These are phyloP conservation scores for Niebla homalea DNA, from an alignment of 495 filamentous ascomycete genomes.

Conservation along the genomic window DNA sequence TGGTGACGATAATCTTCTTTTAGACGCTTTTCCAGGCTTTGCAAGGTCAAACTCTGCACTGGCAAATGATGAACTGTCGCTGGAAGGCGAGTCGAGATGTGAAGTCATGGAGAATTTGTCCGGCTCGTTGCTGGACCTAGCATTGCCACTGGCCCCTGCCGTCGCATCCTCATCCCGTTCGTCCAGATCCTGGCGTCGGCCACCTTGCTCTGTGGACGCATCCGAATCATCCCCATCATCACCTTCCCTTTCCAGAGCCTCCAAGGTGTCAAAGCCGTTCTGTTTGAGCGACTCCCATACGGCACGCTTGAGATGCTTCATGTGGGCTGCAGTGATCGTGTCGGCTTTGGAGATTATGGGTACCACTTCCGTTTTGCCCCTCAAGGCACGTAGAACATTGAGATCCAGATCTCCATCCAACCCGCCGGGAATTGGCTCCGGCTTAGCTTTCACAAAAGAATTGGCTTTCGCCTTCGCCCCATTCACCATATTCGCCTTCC, in stretches of 20 bases:
- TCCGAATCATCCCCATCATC: conserved; percentile 30
- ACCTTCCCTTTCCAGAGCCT: conserved; percentile 70
- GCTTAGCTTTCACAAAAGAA: conserved; percentile 20
- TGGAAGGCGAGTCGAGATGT: conserved; percentile 15
- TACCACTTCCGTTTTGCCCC: conserved; percentile 92
- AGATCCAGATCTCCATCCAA: conserved; percentile 85
- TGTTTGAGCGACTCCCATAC: conserved; percentile 80
- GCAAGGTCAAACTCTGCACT: conserved; percentile 32
- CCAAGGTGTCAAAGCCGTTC: conserved; percentile 77
- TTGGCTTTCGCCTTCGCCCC: conserved; percentile 34
- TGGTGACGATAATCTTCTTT: conserved; percentile 24
- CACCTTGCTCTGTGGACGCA: conserved; percentile 27
- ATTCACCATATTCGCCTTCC: conserved; percentile 41
- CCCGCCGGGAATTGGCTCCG: conserved; percentile 35
- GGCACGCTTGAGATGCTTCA: conserved; percentile 80
- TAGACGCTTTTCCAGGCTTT: conserved; percentile 16
- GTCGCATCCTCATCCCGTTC: conserved; percentile 44
- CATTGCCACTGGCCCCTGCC: conserved; percentile 11
- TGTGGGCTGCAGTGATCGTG: conserved; percentile 84
- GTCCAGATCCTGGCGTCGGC: conserved; percentile 34
- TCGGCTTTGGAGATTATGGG: conserved; percentile 96
- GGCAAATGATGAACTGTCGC: conserved; percentile 28
- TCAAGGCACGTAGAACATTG: conserved; percentile 73
- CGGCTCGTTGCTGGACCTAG: not conserved
- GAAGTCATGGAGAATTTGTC: conserved; percentile 14